Evolutionary conservation across 352 stramenopile species (phyloP).

Genomic region (Pythium oligandrum): DNA sequence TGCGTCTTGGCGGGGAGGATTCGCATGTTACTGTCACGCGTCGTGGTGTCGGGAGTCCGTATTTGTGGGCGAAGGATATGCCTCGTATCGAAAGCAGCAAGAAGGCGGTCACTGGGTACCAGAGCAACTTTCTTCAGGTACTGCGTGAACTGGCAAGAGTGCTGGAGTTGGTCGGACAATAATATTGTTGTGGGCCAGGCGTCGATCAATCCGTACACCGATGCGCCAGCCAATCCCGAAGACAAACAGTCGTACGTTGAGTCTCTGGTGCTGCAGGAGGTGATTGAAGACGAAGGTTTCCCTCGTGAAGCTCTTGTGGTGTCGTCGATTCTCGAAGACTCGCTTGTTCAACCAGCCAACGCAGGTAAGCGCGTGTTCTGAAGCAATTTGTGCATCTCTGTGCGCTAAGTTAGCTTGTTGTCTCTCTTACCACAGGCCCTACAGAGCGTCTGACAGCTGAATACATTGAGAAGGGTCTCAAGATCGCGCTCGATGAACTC

Average conservation of each 20-base stretch:
- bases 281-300: constrained; percentile 52
- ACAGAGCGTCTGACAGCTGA: constrained; percentile 30
- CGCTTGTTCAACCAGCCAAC: constrained; percentile 28
- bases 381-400: background rate
- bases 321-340: constrained; percentile 51
- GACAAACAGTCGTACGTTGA: constrained; percentile 67
- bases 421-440: constrained; percentile 14
- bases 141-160: background rate
- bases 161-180: background rate
- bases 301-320: constrained; percentile 59
- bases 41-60: constrained; percentile 52
- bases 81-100: constrained; percentile 60
- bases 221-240: constrained; percentile 9
- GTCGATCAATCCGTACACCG: constrained; percentile 42
- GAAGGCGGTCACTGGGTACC: constrained; percentile 23
- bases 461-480: constrained; percentile 42
- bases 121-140: constrained; percentile 64
- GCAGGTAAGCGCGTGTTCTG: constrained; percentile 7
- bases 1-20: constrained; percentile 29
- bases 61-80: constrained; percentile 67
- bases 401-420: background rate
- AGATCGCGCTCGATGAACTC: constrained; percentile 40
- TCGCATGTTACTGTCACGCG: constrained; percentile 20
- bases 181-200: constrained; percentile 16
- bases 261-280: constrained; percentile 60